Evolutionary conservation across 495 filamentous ascomycete species (phyloP), one percentile per base, ranked within the genome.

Genomic region (Evernia prunastri): DNA sequence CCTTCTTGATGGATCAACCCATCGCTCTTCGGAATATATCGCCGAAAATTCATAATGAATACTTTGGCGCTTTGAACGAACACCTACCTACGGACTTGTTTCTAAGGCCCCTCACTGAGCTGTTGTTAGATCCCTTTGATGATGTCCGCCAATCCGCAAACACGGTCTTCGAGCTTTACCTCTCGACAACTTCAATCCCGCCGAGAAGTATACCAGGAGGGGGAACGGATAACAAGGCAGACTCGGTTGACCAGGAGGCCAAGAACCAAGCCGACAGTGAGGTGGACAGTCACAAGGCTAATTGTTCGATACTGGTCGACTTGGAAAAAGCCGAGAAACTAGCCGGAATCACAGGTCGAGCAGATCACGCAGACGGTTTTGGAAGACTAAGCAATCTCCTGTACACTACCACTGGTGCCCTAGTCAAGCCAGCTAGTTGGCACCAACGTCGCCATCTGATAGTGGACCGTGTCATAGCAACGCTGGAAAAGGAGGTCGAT

Each of bases 101-200:
- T 54, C 67, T 80, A 20, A 70, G 81, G 39, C 68, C 86, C 25
- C 75, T 96, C 11, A 69, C 91, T 7, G 91, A 97, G 72, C 82
- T 94, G 13, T 68, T 96, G 1, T 75, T 94, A 54, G 88, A 97
- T 70, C 89, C 93, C 0, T 98, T 93, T 69, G 94, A 98, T 65
- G 94, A 98, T 76, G 88, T 97, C 15, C 82, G 94, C 64, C 83
- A 82, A 45, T 77, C 77, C 2, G 83, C 94, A 10, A 73, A 84
- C 0, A 75, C 29, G 20, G 42, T 64, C 31, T 25, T 47, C 6
- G 23, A 59, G 20, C 18, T 36, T 23, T 18, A 31, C 23, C 31
- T 57, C 3, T 33, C 54, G 20, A 31, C 6, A 4, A 42, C 20
- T 27, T 23, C 35, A 4, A 42, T 23, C 18, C 18, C 11, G 29